Percentiles rank a stretch among this genome's conserved stretches.
Evolutionary conservation across 768 basidiomycete genomes (phyloP).

Genomic region (Cystobasidium ongulense): DNA sequence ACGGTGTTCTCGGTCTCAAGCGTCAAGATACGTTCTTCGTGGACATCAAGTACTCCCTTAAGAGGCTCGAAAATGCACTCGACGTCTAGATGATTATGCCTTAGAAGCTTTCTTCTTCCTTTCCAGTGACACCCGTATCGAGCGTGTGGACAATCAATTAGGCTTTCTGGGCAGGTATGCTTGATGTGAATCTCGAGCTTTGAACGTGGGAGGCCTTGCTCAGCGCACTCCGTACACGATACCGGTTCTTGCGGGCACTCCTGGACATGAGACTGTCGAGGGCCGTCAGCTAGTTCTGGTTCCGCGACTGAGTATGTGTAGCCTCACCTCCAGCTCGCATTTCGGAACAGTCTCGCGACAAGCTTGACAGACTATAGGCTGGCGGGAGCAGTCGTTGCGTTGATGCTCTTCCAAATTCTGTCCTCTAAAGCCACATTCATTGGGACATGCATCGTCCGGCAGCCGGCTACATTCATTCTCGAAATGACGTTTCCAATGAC

Average conservation of each 20-base stretch:
- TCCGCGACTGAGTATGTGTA: neutral
- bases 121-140: slow-evolving; percentile 7
- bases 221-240: neutral
- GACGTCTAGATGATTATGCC: neutral
- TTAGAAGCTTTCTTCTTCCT: neutral
- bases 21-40: neutral
- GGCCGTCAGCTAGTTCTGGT: neutral
- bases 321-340: slow-evolving; percentile 1
- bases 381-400: neutral
- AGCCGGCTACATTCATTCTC: slow-evolving; percentile 7
- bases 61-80: slow-evolving; percentile 23
- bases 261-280: neutral
- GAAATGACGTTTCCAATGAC: slow-evolving; percentile 6
- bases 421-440: neutral
- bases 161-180: neutral
- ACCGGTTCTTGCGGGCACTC: neutral
- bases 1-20: neutral
- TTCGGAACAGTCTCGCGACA: neutral
- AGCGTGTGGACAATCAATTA: neutral
- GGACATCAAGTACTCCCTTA: neutral
- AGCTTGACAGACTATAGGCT: neutral
- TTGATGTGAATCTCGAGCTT: neutral
- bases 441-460: neutral
- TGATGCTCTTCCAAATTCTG: neutral
- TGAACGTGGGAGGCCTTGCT: neutral